Conservation (phyloP, 192 early-diverging fungal species). For the Podila verticillata region DNA sequence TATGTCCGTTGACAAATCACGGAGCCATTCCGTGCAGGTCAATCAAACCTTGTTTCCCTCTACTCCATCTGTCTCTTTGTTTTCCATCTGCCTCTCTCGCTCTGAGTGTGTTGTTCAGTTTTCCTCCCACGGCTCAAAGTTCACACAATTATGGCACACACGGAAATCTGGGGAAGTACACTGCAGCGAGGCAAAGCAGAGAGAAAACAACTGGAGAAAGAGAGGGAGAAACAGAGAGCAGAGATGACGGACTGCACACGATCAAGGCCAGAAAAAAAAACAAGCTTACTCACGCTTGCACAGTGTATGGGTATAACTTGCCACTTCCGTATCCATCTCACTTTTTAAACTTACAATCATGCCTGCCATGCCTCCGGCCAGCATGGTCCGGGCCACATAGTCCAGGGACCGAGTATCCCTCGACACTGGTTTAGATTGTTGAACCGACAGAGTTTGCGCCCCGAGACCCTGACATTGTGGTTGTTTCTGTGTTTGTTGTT, state of each 20-base stretch:
- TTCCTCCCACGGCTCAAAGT: slow-evolving; percentile 3
- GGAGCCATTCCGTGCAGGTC: background rate
- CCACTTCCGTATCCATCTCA: background rate
- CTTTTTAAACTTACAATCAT: slow-evolving; percentile 17
- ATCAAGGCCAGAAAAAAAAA: background rate
- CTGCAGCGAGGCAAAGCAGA: background rate
- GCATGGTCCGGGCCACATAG: slow-evolving; percentile 26
- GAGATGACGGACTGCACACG: background rate
- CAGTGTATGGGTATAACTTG: background rate
- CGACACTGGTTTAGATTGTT: background rate
- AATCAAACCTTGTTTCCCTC: slow-evolving; percentile 2
- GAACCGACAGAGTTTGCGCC: background rate
- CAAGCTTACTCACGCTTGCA: background rate
- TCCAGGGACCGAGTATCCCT: slow-evolving; percentile 24
- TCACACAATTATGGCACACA: background rate
- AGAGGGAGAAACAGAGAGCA: too few relatives aligned
- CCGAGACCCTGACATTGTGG: background rate
- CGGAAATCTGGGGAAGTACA: slow-evolving; percentile 1
- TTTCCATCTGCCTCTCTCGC: too few relatives aligned
- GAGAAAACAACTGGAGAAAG: background rate
- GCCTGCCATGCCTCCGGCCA: slow-evolving; percentile 26
- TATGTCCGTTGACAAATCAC: background rate
- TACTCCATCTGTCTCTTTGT: too few relatives aligned
- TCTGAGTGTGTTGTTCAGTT: background rate
- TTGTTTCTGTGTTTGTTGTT: background rate